Evolutionary conservation across 163 green algal species (phyloP), one percentile per base, ranked within the genome.

Genomic region (Coccomyxa subellipsoidea): DNA sequence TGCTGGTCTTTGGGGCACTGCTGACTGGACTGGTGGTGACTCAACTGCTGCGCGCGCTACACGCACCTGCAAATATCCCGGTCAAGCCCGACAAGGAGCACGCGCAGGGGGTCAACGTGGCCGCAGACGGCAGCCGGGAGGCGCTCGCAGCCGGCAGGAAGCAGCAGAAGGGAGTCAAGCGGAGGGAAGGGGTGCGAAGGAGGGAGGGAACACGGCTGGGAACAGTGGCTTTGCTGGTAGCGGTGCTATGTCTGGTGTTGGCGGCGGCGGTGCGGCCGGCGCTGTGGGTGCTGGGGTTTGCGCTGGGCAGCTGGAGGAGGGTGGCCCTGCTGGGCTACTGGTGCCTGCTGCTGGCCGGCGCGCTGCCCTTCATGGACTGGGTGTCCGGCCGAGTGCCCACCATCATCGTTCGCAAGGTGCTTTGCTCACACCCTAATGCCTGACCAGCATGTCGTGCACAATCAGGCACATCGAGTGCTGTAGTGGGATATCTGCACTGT

Each of bases 391-490:
- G 34, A 23, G 38, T 89, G 78, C 84, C 84, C 7, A 83, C 84
- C 37, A 91, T 92, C 75, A 59, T 91, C 4, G 80, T 88, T 25
- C 72, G 84, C 10, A 88, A 88, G 80, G 81, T 81, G 40, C 0
- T 29, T 7, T 7, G 21, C 5, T 73, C 23, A 18, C 47, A 8
- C 5, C 23, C 47, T 18, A 8, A 27, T 59, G 15, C 47, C 47
- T 59, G 47, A 59, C n/a, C n/a, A n/a, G n/a, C n/a, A n/a, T n/a
- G n/a, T n/a, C n/a, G n/a, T n/a, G n/a, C n/a, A n/a, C n/a, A n/a
- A n/a, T n/a, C n/a, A n/a, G n/a, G n/a, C n/a, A n/a, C n/a, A n/a
- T n/a, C n/a, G n/a, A n/a, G n/a, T n/a, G n/a, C n/a, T n/a, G n/a
- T n/a, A n/a, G n/a, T n/a, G n/a, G n/a, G n/a, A n/a, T n/a, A n/a